Conservation (phyloP, 495 filamentous ascomycete species). For the Xylaria longipes region DNA sequence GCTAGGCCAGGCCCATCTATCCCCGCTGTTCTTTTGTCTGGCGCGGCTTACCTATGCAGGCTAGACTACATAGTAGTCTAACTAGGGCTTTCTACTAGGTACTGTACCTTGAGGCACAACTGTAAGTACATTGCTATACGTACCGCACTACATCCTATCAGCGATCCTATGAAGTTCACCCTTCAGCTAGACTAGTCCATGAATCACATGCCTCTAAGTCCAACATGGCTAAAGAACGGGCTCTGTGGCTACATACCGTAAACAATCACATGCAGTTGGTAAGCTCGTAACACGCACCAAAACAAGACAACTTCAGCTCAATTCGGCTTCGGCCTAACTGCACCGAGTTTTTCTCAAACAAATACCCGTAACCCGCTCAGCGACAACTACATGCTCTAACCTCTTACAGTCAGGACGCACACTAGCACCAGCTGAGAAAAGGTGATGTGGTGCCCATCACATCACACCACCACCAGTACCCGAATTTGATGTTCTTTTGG, state of each 20-base stretch:
- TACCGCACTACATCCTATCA: background rate
- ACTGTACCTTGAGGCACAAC: background rate
- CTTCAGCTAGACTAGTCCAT: background rate
- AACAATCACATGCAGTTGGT: background rate
- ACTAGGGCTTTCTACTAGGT: background rate
- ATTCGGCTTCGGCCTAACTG: background rate
- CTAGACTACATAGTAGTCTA: too few species aligned
- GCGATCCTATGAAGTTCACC: background rate
- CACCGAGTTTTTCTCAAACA: background rate
- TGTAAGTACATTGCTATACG: background rate
- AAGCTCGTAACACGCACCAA: background rate
- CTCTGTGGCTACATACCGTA: background rate
- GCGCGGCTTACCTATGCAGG: background rate
- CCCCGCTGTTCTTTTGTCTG: background rate
- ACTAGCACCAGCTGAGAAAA: slow-evolving; percentile 4
- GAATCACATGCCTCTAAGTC: background rate
- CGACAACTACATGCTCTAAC: background rate
- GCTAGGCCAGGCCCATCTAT: background rate
- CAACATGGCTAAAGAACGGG: background rate
- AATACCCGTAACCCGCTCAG: background rate
- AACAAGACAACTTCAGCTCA: background rate
- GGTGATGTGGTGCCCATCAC: slow-evolving; percentile 3
- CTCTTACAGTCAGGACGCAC: background rate
- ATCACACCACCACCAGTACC: background rate
- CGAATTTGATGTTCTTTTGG: background rate